phyloP scores from a whole-genome alignment of 495 filamentous ascomycete species.

The Durotheca rogersii region DNA sequence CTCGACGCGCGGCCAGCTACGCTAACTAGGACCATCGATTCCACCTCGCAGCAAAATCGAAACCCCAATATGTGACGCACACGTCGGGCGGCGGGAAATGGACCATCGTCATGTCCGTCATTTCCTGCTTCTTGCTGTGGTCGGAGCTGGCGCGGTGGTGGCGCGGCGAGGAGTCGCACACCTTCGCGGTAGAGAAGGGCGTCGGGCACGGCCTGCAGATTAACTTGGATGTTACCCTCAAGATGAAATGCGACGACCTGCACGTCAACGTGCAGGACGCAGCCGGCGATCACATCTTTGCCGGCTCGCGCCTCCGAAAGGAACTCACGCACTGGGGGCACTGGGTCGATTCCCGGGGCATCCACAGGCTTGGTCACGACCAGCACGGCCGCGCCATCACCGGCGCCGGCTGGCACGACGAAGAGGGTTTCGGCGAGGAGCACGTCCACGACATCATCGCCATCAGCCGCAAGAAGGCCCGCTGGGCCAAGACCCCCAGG shows the following conservation, averaged over 20 bases:
- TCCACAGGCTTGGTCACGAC: slow-evolving; percentile 64
- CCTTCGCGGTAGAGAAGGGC: slow-evolving; percentile 92
- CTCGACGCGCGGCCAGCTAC: neutral
- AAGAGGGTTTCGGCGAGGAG: slow-evolving; percentile 64
- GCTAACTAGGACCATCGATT: slow-evolving; percentile 29
- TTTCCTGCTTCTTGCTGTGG: slow-evolving; percentile 71
- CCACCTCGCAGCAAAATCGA: slow-evolving; percentile 82
- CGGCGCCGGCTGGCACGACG: slow-evolving; percentile 59
- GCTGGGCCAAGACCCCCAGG: slow-evolving; percentile 72
- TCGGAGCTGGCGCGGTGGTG: slow-evolving; percentile 81
- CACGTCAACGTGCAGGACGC: slow-evolving; percentile 98
- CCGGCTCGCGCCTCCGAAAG: slow-evolving; percentile 67
- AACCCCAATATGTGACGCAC: slow-evolving; percentile 82
- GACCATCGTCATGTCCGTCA: slow-evolving; percentile 76
- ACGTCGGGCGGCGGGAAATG: slow-evolving; percentile 86
- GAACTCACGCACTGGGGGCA: slow-evolving; percentile 78
- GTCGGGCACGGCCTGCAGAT: slow-evolving; percentile 85
- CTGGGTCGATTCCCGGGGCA: slow-evolving; percentile 72
- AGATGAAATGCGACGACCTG: slow-evolving; percentile 84
- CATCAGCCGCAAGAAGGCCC: slow-evolving; percentile 54
- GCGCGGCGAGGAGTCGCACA: slow-evolving; percentile 76
- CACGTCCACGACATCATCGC: slow-evolving; percentile 73
- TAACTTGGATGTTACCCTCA: slow-evolving; percentile 91
- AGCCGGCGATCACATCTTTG: slow-evolving; percentile 84
- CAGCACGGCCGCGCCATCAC: slow-evolving; percentile 48